Conservation (phyloP, 768 basidiomycete species). For the Flagelloscypha sp. region DNA sequence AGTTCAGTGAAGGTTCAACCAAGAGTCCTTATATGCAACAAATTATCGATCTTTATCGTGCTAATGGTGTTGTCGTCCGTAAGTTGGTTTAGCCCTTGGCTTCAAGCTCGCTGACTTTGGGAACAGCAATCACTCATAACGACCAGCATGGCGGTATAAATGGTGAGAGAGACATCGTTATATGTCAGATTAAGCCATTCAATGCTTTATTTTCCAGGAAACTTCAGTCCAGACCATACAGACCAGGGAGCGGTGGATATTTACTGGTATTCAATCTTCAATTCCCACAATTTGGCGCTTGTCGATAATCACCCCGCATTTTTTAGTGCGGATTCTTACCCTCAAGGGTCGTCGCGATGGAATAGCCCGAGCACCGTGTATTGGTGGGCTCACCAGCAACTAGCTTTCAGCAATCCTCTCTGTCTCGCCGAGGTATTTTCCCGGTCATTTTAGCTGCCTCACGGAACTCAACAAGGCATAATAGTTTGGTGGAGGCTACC, state of each 20-base stretch:
- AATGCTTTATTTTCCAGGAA: slow-evolving; percentile 12
- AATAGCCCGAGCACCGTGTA: slow-evolving; percentile 43
- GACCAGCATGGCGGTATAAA: slow-evolving; percentile 39
- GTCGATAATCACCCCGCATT: neutral
- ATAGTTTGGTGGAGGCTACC: slow-evolving; percentile 42
- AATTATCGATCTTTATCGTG: slow-evolving; percentile 35
- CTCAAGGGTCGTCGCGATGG: slow-evolving; percentile 40
- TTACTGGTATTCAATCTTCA: slow-evolving; percentile 27
- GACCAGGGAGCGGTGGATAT: slow-evolving; percentile 39
- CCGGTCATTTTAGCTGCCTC: neutral
- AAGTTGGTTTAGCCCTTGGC: slow-evolving; percentile 13
- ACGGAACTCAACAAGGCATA: neutral
- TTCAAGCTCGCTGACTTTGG: neutral
- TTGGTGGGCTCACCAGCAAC: slow-evolving; percentile 33
- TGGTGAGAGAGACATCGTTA: slow-evolving; percentile 15
- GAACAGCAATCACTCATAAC: slow-evolving; percentile 38
- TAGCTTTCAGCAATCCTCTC: slow-evolving; percentile 38
- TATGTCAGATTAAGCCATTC: neutral
- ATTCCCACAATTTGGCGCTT: neutral
- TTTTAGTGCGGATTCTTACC: slow-evolving; percentile 42
- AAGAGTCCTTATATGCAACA: slow-evolving; percentile 43
- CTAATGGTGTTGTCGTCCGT: slow-evolving; percentile 42
- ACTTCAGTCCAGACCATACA: slow-evolving; percentile 41
- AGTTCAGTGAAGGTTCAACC: slow-evolving; percentile 35
- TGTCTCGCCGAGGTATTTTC: slow-evolving; percentile 38